A percentile compares a stretch with the other conserved stretches of the same genome.
Evolutionary conservation across 2,329 filamentous ascomycete genomes (phyloP).

Genomic region (Dactylellina cionopaga): DNA sequence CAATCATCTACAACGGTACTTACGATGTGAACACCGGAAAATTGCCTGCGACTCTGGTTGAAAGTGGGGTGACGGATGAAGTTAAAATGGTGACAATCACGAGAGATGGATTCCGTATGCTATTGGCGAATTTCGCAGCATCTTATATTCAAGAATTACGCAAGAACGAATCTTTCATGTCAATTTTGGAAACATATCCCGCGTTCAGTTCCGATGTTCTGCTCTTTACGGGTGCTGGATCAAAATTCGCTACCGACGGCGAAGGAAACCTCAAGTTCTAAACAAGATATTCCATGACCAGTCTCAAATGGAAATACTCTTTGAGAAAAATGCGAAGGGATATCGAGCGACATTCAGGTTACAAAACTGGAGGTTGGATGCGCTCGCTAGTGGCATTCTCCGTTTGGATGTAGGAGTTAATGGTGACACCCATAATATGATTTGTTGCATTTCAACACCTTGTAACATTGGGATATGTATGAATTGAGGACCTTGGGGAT

Average conservation of each 20-base stretch:
- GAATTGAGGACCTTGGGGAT: too few relatives aligned
- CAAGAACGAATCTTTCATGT: conserved; percentile 31
- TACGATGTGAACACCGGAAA: conserved; percentile 31
- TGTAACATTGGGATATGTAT: too few relatives aligned
- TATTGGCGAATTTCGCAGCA: conserved; percentile 34
- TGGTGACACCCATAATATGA: too few relatives aligned
- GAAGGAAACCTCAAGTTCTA: conserved; percentile 11
- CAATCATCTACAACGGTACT: conserved; percentile 21
- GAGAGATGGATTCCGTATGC: conserved; percentile 37
- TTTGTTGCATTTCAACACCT: too few relatives aligned
- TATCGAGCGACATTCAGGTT: too few relatives aligned
- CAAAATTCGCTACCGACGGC: conserved; percentile 1
- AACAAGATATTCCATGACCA: background rate
- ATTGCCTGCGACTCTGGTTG: background rate
- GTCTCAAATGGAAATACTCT: too few relatives aligned
- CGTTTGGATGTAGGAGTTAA: too few relatives aligned
- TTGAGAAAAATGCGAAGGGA: too few relatives aligned
- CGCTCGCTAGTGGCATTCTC: too few relatives aligned
- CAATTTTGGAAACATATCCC: conserved; percentile 8
- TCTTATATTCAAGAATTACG: conserved; percentile 21
- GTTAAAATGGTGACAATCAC: background rate
- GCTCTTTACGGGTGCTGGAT: conserved; percentile 11
- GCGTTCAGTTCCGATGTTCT: conserved; percentile 24
- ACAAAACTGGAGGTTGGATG: too few relatives aligned
- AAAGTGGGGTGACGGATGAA: background rate